Evolutionary conservation across 75 land plant species (phyloP), one percentile per base, ranked within the genome.

Genomic region (Pinus taeda): DNA sequence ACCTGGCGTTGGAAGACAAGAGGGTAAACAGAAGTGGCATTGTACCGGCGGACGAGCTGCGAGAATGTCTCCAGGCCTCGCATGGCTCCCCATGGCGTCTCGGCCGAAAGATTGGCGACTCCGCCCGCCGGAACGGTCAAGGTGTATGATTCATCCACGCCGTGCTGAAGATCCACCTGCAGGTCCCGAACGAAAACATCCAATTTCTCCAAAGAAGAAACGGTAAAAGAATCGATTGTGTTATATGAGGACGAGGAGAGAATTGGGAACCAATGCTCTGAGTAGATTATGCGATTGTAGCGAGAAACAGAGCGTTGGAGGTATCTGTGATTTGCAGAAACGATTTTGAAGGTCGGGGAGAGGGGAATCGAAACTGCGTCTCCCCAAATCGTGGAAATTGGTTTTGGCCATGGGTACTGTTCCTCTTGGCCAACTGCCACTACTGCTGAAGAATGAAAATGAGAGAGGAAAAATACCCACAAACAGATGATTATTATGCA

Each of bases 11-110:
- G 73, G 39, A 85, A 24, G 21, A 91, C 22, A 20, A 87, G 85
- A 36, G 57, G 65, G 14, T 81, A 69, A 30, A 75, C 79, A 9
- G 42, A 21, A 55, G 65, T 3, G n/a, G 75, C 73, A 30, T 65
- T 39, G 8, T 74, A 77, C 76, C 84, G 89, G 55, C 9, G 55
- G 11, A 86, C 82, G 45, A 96, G 83, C 88, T 96, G 98, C 24
- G 97, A 91, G 81, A 96, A 93, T 30, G 98, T 93, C 83, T 96
- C 98, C 20, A 96, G 87, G 57, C 98, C 98, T 13, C 89, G 78
- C 74, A 96, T 84, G n/a, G 98, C 97, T 22, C 95, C 98, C 98
- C 98, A 96, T 9, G 75, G 73, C 1, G 98, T 96, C 29, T 2
- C 60, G 14, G 98, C 90, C n/a, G 83, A 56, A 24, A 96, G 73